Percentiles rank a stretch among this genome's conserved stretches.
Conservation (phyloP, 805 yeast genomes). For the Zygosaccharomyces gambellarensis region DNA sequence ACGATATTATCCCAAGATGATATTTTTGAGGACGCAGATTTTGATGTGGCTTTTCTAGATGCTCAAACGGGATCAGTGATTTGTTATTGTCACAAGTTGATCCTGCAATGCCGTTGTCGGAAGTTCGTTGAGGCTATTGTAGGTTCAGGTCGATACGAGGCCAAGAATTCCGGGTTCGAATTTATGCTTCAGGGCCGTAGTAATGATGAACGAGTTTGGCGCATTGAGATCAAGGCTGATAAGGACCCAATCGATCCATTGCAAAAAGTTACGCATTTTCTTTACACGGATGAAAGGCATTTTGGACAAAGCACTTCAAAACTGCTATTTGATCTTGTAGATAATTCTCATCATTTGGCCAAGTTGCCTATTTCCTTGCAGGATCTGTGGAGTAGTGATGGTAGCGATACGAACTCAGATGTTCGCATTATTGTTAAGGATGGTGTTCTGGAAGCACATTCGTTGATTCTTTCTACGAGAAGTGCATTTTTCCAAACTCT, state of each 20-base stretch:
- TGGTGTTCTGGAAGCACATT: constrained; percentile 43
- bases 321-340: constrained; percentile 15
- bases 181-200: background rate
- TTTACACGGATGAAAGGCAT: constrained; percentile 28
- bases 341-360: constrained; percentile 20
- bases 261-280: constrained; percentile 15
- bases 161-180: constrained; percentile 8
- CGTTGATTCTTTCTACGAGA: constrained; percentile 50
- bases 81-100: constrained; percentile 23
- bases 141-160: background rate
- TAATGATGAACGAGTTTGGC: background rate
- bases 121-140: constrained; percentile 9
- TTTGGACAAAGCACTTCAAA: constrained; percentile 10
- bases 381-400: constrained; percentile 1
- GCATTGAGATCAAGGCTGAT: constrained; percentile 5
- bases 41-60: constrained; percentile 21
- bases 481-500: constrained; percentile 60
- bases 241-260: constrained; percentile 1
- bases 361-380: constrained; percentile 10
- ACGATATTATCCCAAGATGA: background rate
- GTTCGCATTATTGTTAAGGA: constrained; percentile 44
- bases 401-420: constrained; percentile 33
- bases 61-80: constrained; percentile 6
- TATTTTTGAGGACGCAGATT: background rate
- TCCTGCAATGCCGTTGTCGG: constrained; percentile 19